These are phyloP conservation scores for Crepidotus variabilis DNA, from an alignment of 768 basidiomycete species.

Conservation along the genomic window DNA sequence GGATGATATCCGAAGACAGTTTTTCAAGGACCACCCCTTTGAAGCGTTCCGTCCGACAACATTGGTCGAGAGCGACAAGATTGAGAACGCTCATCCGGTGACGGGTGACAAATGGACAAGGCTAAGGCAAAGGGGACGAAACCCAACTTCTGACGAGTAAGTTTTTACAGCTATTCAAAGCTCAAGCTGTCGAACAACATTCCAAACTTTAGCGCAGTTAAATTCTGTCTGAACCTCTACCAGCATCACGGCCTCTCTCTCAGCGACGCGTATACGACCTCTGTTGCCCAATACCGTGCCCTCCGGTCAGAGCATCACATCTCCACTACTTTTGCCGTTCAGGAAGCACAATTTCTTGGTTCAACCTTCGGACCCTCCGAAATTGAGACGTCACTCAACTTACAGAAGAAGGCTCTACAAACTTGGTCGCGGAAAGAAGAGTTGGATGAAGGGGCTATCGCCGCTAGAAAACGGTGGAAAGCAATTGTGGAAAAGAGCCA, in stretches of 20 bases:
- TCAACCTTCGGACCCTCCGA: constrained; percentile 57
- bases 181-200: constrained; percentile 8
- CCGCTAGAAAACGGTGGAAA: constrained; percentile 76
- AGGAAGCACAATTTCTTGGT: constrained; percentile 79
- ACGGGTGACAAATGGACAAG: constrained; percentile 69
- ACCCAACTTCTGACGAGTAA: constrained; percentile 90
- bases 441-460: constrained; percentile 54
- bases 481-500: constrained; percentile 49
- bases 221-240: constrained; percentile 78
- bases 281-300: constrained; percentile 83
- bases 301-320: constrained; percentile 84
- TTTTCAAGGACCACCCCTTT: constrained; percentile 95
- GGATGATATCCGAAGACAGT: constrained; percentile 83
- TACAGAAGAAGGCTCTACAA: constrained; percentile 58
- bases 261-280: constrained; percentile 74
- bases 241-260: constrained; percentile 58
- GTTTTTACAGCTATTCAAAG: constrained; percentile 23
- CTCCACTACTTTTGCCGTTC: constrained; percentile 66
- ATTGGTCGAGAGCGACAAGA: constrained; percentile 65
- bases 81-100: constrained; percentile 55
- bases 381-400: constrained; percentile 55
- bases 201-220: constrained; percentile 55
- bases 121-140: constrained; percentile 74
- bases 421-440: constrained; percentile 56
- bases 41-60: constrained; percentile 83